These are phyloP conservation scores for Primulina eburnea DNA, from an alignment of 257 asterid species.

Conservation along the genomic window DNA sequence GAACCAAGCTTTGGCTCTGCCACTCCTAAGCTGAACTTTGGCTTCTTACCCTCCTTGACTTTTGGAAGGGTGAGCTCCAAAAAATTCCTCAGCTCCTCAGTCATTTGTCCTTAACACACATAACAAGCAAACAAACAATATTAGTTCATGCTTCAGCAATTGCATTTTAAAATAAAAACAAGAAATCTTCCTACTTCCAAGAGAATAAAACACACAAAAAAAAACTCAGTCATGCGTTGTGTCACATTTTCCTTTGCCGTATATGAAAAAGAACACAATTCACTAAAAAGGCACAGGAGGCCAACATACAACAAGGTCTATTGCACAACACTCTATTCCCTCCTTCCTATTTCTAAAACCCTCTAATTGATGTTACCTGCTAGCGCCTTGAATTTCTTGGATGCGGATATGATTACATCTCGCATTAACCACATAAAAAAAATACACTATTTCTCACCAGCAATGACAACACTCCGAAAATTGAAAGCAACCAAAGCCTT, in stretches of 20 bases:
- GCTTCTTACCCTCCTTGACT: constrained; percentile 81
- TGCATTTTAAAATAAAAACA: neutral
- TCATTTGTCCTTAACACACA: constrained; percentile 70
- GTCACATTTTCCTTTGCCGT: neutral
- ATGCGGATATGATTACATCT: constrained; percentile 2
- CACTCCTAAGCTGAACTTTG: constrained; percentile 75
- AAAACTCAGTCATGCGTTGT: neutral
- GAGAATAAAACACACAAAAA: neutral
- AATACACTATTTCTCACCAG: neutral
- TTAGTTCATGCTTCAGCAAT: constrained; percentile 9
- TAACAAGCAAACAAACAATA: neutral
- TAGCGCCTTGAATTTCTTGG: neutral
- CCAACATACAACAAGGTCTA: neutral
- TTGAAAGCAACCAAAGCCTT: neutral
- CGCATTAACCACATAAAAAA: constrained; percentile 6
- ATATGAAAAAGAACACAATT: neutral
- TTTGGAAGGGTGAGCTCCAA: constrained; percentile 77
- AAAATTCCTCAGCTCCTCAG: constrained; percentile 75
- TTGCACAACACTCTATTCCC: neutral
- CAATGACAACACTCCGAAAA: neutral
- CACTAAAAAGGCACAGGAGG: neutral
- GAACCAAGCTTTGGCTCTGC: constrained; percentile 92
- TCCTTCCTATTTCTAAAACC: neutral
- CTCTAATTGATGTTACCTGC: neutral
- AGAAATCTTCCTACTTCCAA: neutral